Evolutionary conservation across 768 basidiomycete genomes (phyloP).

Genomic region (Lyophyllum shimeji): DNA sequence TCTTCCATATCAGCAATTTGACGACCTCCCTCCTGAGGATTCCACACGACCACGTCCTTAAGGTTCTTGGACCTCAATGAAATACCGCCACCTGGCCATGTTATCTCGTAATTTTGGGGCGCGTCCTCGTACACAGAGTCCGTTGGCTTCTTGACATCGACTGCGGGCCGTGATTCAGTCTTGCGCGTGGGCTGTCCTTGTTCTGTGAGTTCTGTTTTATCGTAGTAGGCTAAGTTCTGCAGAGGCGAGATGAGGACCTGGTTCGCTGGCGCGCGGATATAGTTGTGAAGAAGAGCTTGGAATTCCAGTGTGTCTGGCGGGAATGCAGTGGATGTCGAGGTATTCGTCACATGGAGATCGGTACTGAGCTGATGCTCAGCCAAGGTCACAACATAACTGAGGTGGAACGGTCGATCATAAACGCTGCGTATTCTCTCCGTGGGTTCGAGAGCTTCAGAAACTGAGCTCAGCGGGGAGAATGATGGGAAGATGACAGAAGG

Average conservation of each 20-base stretch:
- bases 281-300: conserved; percentile 93
- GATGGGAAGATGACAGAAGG: not conserved
- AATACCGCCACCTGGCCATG: conserved; percentile 59
- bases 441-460: conserved; percentile 57
- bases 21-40: conserved; percentile 74
- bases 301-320: conserved; percentile 63
- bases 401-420: conserved; percentile 67
- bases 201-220: conserved; percentile 72
- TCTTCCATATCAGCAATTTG: conserved; percentile 90
- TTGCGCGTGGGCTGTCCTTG: conserved; percentile 50
- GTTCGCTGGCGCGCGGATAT: conserved; percentile 67
- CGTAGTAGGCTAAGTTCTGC: conserved; percentile 64
- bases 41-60: conserved; percentile 92
- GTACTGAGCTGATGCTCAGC: conserved; percentile 72
- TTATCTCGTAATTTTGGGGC: conserved; percentile 51
- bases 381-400: conserved; percentile 83
- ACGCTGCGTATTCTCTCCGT: conserved; percentile 53
- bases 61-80: conserved; percentile 52
- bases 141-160: conserved; percentile 67
- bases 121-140: conserved; percentile 80
- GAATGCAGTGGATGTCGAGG: conserved; percentile 39
- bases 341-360: conserved; percentile 79
- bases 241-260: conserved; percentile 64
- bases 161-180: conserved; percentile 56
- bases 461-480: not conserved